Base-by-base conservation (phyloP, 768 basidiomycete genomes). In the Pholiota microspora region DNA sequence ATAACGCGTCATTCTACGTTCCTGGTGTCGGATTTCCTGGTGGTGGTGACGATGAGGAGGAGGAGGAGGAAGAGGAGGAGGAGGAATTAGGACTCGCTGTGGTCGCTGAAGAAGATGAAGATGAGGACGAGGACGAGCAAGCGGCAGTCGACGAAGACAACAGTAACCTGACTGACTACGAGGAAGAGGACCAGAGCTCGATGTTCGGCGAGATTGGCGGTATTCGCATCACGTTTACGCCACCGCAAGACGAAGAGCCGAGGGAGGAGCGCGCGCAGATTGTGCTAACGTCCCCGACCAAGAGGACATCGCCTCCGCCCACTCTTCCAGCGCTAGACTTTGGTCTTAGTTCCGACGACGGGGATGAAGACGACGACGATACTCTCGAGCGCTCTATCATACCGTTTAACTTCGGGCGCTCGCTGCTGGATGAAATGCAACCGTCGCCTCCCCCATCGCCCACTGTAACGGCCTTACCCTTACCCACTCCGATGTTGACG, bases 171-270 rank as follows among this genome's bases (percentile, higher is more conserved):
- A 67, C 63, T 1, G 56, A 60, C 49, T 53, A 62, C 31, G 56
- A 66, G 16, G 61, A 62, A 4, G 73, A 77, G 12, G 73, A 73
- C 23, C 78, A 78, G 12, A 76, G 76, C 18, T 78, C 82, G 38
- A 77, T 83, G 60, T 75, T 83, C 51, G 85, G 84, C 27, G 81
- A 86, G 53, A 80, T 81, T 38, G 82, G 84, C 24, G 89, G 89
- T 4, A 88, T 92, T 64, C 83, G 78, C 57, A 89, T 91, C 60
- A 86, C 78, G 2, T 89, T 91, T 57, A 83, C 81, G 2, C 80
- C 84, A 16, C 85, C 89, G n/a, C 71, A 72, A 9, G 75, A 74
- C 23, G 74, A 73, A 34, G 66, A 66, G 23, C 61, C 58, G 15
- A 54, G 62, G 27, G 64, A 70, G 35, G 67, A 65, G 45, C 52